Evolutionary conservation across 75 land plant species (phyloP), one percentile per base, ranked within the genome.

Genomic region (Cryptomeria japonica): DNA sequence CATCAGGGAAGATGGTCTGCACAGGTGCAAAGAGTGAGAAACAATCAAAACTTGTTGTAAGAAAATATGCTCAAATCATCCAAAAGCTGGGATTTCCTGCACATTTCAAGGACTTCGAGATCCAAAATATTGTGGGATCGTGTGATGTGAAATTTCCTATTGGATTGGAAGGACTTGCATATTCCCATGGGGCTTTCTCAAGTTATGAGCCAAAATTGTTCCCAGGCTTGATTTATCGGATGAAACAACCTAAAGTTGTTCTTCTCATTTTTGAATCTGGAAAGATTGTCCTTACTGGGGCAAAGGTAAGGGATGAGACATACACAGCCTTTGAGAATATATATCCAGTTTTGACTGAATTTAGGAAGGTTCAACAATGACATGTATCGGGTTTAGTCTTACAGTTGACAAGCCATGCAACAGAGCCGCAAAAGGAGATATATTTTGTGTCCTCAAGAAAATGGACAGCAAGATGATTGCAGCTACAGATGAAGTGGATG

Each of bases 61-160:
- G 93, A 89, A 92, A 97, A 97, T 98, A 96, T 94, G 99, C 98
- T 61, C 93, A 97, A 18, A 96, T 95, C 39, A 93, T 98, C 61
- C 96, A 98, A 79, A 98, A 98, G 91, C 94, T 96, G 76, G 99
- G 98, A 1, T 98, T 96, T 90, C 92, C 95, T 56, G 98, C 97
- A 1, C 94, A 95, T 80, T 96, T 98, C 53, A 95, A 95, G 96
- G 96, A 97, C 34, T 97, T 97, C 89, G 95, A 95, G 89, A 95
- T 95, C 82, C 98, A 97, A 88, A 97, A 97, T 86, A 97, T 97
- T 68, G 96, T 95, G 85, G 96, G 94, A 37, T 96, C 99, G 0
- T 96, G 98, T 89, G 99, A 96, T 89, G 98, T 96, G 83, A 96
- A 96, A 75, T 97, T 97, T 87, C 96, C 96, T 2, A 96, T 97